Base-by-base conservation (phyloP, 768 basidiomycete genomes). In the Coprinopsis sp. region DNA sequence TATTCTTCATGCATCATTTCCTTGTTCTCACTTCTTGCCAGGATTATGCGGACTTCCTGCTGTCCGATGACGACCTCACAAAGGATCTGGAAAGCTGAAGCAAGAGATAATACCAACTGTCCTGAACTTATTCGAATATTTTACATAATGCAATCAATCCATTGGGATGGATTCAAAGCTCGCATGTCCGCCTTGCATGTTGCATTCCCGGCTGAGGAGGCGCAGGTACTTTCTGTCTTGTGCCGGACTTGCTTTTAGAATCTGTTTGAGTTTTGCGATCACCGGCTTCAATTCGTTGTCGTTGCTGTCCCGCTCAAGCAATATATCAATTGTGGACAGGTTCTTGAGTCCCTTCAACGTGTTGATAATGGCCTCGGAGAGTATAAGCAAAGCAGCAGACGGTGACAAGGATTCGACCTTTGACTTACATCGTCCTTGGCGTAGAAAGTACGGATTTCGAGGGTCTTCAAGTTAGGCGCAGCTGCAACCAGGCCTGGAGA, bases 11-110 rank as follows among this genome's bases (percentile, higher is more conserved):
- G 28, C 18, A 4, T 25, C 4, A 14, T 25, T 18, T 18, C 22
- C 36, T 2, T 11, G 19, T 44, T 16, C 12, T n/a, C 22, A n/a
- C 21, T 13, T 4, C 22, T 13, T 37, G n/a, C 10, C n/a, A 49
- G 48, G 48, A 49, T 19, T 49, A 49, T 18, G 48, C 48, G n/a
- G 48, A 49, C 23, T 49, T 40, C 36, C 25, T 49, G 13, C 29
- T 49, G n/a, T 41, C 39, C 7, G 48, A 43, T 14, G 48, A 49
- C 2, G 48, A 49, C 8, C 36, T 49, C 10, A 11, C 25, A 12
- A 38, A 49, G 21, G 48, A 49, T 8, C 22, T 49, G 19, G 21
- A 28, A 6, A 27, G 31, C 21, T 36, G 21, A 18, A 28, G 21
- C 14, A n/a, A n/a, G n/a, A n/a, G n/a, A n/a, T n/a, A n/a, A n/a